Percentiles rank a stretch among this genome's conserved stretches.
phyloP scores from a whole-genome alignment of 1,284 basidiomycete species.

The Fistulina hepatica region DNA sequence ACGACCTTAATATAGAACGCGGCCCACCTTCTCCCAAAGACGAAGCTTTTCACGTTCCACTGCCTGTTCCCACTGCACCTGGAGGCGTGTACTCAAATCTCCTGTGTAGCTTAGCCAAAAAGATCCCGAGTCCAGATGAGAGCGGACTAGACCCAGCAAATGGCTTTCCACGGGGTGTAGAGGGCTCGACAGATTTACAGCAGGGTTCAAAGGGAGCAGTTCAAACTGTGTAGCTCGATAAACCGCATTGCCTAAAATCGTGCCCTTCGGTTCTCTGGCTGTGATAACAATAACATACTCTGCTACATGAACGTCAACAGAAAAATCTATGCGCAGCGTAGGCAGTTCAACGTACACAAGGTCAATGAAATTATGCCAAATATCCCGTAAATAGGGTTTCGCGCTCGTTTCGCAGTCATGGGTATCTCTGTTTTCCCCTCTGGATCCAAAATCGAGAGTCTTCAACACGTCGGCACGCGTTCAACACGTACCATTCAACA shows the following conservation, averaged over 20 bases:
- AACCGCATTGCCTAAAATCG: constrained; percentile 76
- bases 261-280: constrained; percentile 68
- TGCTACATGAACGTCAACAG: constrained; percentile 36
- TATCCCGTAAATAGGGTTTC: constrained; percentile 70
- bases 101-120: constrained; percentile 90
- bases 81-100: constrained; percentile 84
- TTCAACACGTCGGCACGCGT: too few species aligned
- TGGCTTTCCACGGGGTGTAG: constrained; percentile 84
- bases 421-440: constrained; percentile 46
- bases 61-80: constrained; percentile 63
- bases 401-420: constrained; percentile 42
- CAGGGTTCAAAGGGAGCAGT: constrained; percentile 75
- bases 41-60: constrained; percentile 41
- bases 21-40: constrained; percentile 62
- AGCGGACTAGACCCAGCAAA: constrained; percentile 76
- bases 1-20: constrained; percentile 6
- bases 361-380: constrained; percentile 79
- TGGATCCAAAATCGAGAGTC: too few species aligned
- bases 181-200: constrained; percentile 32
- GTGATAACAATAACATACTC: constrained; percentile 92
- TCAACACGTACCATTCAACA: constrained; percentile 60
- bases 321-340: constrained; percentile 2
- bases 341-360: constrained; percentile 49
- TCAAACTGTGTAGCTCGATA: constrained; percentile 90
- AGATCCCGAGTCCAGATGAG: constrained; percentile 70